Evolutionary conservation across 768 basidiomycete species (phyloP), one percentile per base, ranked within the genome.

Genomic region (Tulasnella sp.): DNA sequence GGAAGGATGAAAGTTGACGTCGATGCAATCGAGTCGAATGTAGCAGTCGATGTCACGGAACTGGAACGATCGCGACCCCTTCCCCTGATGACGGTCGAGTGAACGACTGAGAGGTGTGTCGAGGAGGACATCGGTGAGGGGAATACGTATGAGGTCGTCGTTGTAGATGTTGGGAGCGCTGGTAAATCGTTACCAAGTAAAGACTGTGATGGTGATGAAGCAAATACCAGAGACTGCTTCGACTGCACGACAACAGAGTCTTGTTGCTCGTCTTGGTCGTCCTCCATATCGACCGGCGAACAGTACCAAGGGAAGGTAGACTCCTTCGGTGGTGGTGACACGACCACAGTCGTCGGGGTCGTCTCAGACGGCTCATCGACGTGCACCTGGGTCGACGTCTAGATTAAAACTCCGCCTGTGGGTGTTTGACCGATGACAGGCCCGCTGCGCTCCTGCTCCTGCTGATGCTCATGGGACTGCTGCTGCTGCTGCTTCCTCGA

Each of bases 351-450:
- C 12, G 70, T 71, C n/a, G n/a, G n/a, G n/a, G 34, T 69, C 67
- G 67, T 15, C 31, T 22, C 39, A 15, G 70, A 8, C 31, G 70
- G 29, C 4, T 19, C 31, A 25, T 72, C 71, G 49, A 75, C 73
- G 40, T 64, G 40, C n/a, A 75, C 54, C 17, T 45, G 29, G 14
- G 73, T 75, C 36, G 49, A 75, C 6, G 52, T 75, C 36, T 54
- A 67, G 52, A 75, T 64, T 40, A 75, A n/a, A 40, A 75, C 39
- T n/a, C 52, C 73, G 11, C 25, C 39, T 72, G 36, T 11, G 71
- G 37, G 42, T 42, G 64, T n/a, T 8, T 8, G 9, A 17, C 9
- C 42, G 42, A 17, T 42, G 42, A 17, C 42, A 42, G 42, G 42
- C 42, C 42, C 17, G 42, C 42, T 42, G 42, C 42, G n/a, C n/a